Base-by-base conservation (phyloP, 495 filamentous ascomycete species). In the Podospora conica region DNA sequence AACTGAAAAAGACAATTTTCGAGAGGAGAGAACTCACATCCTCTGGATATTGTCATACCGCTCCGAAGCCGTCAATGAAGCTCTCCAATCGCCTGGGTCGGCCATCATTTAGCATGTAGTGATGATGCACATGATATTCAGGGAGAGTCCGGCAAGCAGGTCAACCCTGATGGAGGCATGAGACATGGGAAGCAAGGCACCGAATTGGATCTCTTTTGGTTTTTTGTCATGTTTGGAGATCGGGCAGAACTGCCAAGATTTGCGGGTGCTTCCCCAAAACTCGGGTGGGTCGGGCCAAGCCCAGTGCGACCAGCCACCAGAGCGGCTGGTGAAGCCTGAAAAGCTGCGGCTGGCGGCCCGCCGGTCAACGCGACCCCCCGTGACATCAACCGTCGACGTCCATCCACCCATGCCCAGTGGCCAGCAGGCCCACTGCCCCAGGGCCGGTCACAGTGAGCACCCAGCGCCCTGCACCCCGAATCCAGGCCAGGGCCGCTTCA, bases 11-110 rank as follows among this genome's bases (percentile, higher is more conserved):
- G 25, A 27, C 25, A 27, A 2, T 27, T 2, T 28, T 24, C 1
- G 29, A n/a, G n/a, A n/a, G n/a, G n/a, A n/a, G n/a, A 24, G 18
- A 9, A 70, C 81, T 78, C 66, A 84, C 83, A 86, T 75, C 63
- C 65, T 74, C 55, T 83, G 75, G 20, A 85, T 84, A 55, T 79
- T 83, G 3, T 84, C 82, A 72, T 82, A 85, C 66, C 83, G 76
- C 64, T 81, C 77, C 2, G 76, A 74, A 12, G 82, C 79, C n/a
- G 73, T 75, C 65, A 86, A 74, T 10, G 65, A 70, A 20, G n/a
- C 54, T 40, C 68, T 69, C 74, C 74, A 76, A 24, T 70, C 61
- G 18, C 15, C 53, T 1, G 54, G 23, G 10, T 57, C 53, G 11
- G 66, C 60, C 74, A 76, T 73, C 4, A 64, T 63, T 60, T 66